phyloP scores from a whole-genome alignment of 768 basidiomycete species.

The Suillus subluteus region DNA sequence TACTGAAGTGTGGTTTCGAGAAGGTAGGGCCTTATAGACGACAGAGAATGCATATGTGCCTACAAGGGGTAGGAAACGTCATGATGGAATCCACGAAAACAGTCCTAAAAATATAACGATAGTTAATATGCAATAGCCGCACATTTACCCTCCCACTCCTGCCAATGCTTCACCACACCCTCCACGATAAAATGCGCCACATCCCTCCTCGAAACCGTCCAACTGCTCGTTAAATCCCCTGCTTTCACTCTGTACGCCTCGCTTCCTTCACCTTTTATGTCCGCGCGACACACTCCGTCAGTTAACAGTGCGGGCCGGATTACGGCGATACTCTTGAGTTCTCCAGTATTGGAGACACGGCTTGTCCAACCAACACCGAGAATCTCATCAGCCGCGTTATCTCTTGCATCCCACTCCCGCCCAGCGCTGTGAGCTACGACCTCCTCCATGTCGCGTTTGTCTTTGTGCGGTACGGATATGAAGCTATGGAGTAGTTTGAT shows the following conservation, averaged over 20 bases:
- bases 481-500: constrained; percentile 55
- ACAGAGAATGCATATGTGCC: neutral
- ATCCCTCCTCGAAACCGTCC: constrained; percentile 63
- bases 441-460: constrained; percentile 66
- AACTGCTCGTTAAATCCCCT: constrained; percentile 43
- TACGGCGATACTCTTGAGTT: constrained; percentile 46
- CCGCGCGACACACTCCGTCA: constrained; percentile 51
- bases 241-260: constrained; percentile 48
- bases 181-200: constrained; percentile 68
- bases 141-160: constrained; percentile 53
- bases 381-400: constrained; percentile 43
- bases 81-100: no score
- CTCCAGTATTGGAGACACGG: constrained; percentile 44
- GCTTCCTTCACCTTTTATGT: constrained; percentile 23
- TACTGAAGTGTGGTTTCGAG: neutral
- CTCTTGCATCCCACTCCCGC: constrained; percentile 54
- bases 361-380: constrained; percentile 50
- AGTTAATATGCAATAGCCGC: constrained; percentile 53
- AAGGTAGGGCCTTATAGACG: no score
- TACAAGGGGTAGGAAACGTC: neutral
- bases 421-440: constrained; percentile 51
- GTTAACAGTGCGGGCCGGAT: constrained; percentile 63
- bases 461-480: constrained; percentile 51
- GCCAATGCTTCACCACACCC: constrained; percentile 49
- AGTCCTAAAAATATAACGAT: neutral